Evolutionary conservation across 2,329 filamentous ascomycete genomes (phyloP), one percentile per base, ranked within the genome.

Genomic region (Neofusicoccum ribis): DNA sequence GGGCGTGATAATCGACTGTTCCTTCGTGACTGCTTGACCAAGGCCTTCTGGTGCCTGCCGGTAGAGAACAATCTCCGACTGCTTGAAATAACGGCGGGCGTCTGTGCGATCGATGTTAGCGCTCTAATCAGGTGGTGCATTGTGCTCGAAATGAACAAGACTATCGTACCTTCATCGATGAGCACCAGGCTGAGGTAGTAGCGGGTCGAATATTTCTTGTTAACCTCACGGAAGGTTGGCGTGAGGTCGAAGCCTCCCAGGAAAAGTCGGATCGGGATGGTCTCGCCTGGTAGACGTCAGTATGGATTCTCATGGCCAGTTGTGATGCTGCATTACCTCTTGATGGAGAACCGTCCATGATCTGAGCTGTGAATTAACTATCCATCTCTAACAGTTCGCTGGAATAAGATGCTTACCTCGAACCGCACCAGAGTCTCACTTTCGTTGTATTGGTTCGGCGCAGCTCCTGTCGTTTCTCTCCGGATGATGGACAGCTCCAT

Each of bases 401-500:
- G 14, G 20, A 27, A 12, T 3, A 51, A 46, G 20, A 17, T 17
- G 58, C 78, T 72, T 78, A 91, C 90, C 87, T 99, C 95, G 73
- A 99, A 99, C 69, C 96, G 88, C 65, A 99, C 95, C 72, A 99
- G 82, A 2, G 95, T 99, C 81, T 99, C 95, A 80, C 93, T 98
- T 83, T 99, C 96, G 77, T 99, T 99, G 82, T 99, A 99, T 80
- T 99, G 96, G 77, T 99, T 99, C 6, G 95, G 95, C 23, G 95
- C 92, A 5, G 93, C 92, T 64, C 96, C 95, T 0, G 95, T 99
- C 2, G 95, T 99, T 81, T 99, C 95, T 72, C 96, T 85, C 70
- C 96, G 87, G 77, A 99, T 99, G 73, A 99, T 99, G 70, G 92
- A 97, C 68, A 99, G 82, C 82, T 99, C 95, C 95, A 99, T 99